Conservation (phyloP, 352 stramenopile genomes). For the Thalassiosira ordinaria region DNA sequence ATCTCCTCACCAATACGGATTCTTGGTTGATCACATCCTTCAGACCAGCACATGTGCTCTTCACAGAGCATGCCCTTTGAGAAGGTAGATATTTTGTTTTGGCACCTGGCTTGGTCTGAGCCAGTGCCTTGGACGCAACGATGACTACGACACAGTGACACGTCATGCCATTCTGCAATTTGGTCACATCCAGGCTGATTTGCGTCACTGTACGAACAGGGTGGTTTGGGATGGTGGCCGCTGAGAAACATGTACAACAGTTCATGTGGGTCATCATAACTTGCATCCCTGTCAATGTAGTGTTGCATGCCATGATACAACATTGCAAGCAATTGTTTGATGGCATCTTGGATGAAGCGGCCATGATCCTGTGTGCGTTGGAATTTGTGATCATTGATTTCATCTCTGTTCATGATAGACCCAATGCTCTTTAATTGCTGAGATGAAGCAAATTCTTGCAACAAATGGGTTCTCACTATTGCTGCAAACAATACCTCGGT, state of each 20-base stretch:
- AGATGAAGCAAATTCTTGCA: constrained; percentile 18
- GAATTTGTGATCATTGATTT: constrained; percentile 27
- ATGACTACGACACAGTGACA: constrained; percentile 30
- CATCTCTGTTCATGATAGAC: constrained; percentile 41
- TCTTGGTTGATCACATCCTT: constrained; percentile 28
- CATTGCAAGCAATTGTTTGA: constrained; percentile 6
- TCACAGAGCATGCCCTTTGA: constrained; percentile 21
- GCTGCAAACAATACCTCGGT: constrained; percentile 47
- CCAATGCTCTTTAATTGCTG: constrained; percentile 27
- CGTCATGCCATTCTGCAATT: constrained; percentile 40
- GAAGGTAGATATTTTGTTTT: constrained; percentile 12
- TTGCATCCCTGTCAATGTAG: constrained; percentile 29
- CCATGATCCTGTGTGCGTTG: constrained; percentile 21
- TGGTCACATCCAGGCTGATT: constrained; percentile 27
- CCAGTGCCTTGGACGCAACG: constrained; percentile 19
- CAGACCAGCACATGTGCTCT: constrained; percentile 28
- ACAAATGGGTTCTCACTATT: constrained; percentile 31
- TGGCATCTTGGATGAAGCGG: constrained; percentile 3
- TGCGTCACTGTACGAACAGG: constrained; percentile 16
- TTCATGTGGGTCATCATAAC: constrained; percentile 38
- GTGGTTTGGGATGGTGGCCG: constrained; percentile 34
- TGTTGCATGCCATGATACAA: constrained; percentile 43
- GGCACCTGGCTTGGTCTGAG: constrained; percentile 2
- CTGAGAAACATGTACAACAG: constrained; percentile 38
- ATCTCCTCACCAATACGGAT: constrained; percentile 9